These are phyloP conservation scores for Epichloe baconii DNA, from an alignment of 2,329 filamentous ascomycete species.

Conservation along the genomic window DNA sequence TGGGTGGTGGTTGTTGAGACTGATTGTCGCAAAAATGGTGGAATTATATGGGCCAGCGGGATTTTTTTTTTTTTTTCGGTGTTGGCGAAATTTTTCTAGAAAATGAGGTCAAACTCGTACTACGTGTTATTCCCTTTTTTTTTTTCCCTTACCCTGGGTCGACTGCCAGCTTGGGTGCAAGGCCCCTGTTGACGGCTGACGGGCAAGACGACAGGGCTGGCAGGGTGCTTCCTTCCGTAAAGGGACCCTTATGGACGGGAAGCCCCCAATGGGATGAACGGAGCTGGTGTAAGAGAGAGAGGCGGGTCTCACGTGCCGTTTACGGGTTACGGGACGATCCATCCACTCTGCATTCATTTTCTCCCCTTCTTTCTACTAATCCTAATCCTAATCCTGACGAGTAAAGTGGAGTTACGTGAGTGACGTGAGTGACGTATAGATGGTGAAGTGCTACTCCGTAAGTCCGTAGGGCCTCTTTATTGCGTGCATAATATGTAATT, in stretches of 20 bases:
- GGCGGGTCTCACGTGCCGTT: constrained; percentile 6
- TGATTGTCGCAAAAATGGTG: too few relatives aligned
- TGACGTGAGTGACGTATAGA: too few relatives aligned
- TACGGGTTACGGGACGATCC: constrained; percentile 1
- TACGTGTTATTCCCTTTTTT: too few relatives aligned
- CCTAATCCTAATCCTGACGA: too few relatives aligned
- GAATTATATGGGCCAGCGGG: too few relatives aligned
- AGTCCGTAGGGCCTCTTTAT: too few relatives aligned
- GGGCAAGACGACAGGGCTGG: neutral
- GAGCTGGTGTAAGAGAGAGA: neutral
- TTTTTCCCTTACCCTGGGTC: neutral
- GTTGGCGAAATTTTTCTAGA: neutral
- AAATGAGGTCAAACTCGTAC: neutral
- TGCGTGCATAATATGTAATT: too few relatives aligned
- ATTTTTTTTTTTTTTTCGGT: neutral
- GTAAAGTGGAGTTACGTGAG: too few relatives aligned
- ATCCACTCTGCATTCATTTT: neutral
- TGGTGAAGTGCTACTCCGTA: too few relatives aligned
- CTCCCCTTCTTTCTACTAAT: too few relatives aligned
- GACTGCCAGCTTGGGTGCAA: neutral
- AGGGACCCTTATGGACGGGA: neutral
- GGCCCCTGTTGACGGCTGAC: constrained; percentile 1
- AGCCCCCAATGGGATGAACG: neutral
- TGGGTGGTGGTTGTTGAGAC: too few relatives aligned
- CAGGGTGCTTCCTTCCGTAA: constrained; percentile 1